A percentile compares a stretch with the other conserved stretches of the same genome.
phyloP scores from a whole-genome alignment of 768 basidiomycete genomes.

The Boletus huronensis region DNA sequence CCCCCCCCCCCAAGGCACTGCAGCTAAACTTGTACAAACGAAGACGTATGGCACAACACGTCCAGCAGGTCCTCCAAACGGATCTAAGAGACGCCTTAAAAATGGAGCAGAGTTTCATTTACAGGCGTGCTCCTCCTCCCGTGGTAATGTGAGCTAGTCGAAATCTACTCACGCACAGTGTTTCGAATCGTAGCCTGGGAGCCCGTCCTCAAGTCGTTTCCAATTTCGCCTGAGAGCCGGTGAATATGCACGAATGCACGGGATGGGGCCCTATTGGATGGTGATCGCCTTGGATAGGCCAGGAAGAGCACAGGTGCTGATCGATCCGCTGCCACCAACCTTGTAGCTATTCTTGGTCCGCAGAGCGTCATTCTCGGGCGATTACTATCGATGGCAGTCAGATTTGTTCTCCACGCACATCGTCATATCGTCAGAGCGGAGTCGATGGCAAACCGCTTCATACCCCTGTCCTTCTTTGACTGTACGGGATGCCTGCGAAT shows the following conservation, averaged over 20 bases:
- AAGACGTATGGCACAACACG: background rate
- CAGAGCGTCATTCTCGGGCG: conserved; percentile 3
- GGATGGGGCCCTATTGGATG: background rate
- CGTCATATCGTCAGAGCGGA: conserved; percentile 4
- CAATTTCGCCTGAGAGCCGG: conserved; percentile 20
- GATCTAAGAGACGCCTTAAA: conserved; percentile 1
- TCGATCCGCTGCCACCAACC: conserved; percentile 5
- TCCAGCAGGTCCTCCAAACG: background rate
- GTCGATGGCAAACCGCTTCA: conserved; percentile 1
- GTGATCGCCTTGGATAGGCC: conserved; percentile 10
- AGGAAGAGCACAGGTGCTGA: background rate
- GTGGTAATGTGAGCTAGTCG: conserved; percentile 2
- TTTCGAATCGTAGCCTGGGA: conserved; percentile 21
- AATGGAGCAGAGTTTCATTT: conserved; percentile 23
- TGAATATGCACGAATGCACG: background rate
- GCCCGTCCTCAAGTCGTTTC: conserved; percentile 10
- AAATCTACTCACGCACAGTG: conserved; percentile 18
- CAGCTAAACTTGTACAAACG: conserved; percentile 12
- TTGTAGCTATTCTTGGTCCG: conserved; percentile 9
- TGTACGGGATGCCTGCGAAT: conserved; percentile 1
- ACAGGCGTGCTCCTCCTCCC: background rate
- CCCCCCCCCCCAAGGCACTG: background rate
- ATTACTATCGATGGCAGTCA: conserved; percentile 6
- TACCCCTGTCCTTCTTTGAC: background rate
- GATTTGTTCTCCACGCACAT: background rate